Conservation (phyloP, 2,329 filamentous ascomycete species). For the Fusarium pseudoanthophilum region DNA sequence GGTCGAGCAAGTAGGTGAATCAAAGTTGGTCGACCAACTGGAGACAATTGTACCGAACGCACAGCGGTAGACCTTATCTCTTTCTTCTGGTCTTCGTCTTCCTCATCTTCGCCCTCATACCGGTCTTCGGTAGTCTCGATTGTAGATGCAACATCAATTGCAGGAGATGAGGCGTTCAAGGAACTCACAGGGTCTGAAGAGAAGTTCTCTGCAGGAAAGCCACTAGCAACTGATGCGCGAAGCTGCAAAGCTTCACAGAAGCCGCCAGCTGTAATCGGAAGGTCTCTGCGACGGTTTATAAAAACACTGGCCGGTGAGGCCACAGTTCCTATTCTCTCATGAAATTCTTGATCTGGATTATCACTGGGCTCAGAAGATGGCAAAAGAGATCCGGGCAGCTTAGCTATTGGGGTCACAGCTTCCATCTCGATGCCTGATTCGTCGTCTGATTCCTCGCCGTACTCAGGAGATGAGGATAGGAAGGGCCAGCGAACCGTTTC, state of each 20-base stretch:
- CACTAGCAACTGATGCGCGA: not conserved
- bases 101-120: not conserved
- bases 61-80: not conserved
- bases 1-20: not conserved
- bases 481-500: not conserved
- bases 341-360: not conserved
- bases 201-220: not conserved
- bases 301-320: not conserved
- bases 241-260: not conserved
- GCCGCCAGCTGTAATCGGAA: not conserved
- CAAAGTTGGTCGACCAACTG: not conserved
- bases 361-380: not conserved
- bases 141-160: not conserved
- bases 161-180: not conserved
- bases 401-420: not conserved
- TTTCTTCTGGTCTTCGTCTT: not conserved
- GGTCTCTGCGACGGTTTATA: not conserved
- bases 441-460: not conserved
- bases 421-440: not conserved
- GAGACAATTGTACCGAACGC: not conserved
- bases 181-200: not conserved
- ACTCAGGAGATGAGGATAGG: not conserved
- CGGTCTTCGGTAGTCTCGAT: not conserved
- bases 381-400: not conserved
- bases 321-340: not conserved